These are phyloP conservation scores for Sphaerulina musiva DNA, from an alignment of 2,329 filamentous ascomycete species.

Conservation along the genomic window DNA sequence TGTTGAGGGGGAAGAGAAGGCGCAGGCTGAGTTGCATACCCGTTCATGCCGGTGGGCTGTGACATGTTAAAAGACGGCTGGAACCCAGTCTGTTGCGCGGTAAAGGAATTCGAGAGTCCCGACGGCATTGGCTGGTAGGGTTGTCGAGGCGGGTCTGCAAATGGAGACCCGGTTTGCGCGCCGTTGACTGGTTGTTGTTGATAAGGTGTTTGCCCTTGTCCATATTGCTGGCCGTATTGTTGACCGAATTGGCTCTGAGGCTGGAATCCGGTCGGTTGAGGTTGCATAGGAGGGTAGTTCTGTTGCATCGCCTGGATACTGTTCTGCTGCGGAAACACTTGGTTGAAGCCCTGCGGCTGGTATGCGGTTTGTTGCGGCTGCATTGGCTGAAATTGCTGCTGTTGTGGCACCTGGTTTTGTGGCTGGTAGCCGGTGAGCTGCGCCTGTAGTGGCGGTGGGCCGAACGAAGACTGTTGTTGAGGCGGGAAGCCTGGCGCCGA, in stretches of 20 bases:
- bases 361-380: slow-evolving; percentile 37
- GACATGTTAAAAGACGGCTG: slow-evolving; percentile 40
- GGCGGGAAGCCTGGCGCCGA: slow-evolving; percentile 68
- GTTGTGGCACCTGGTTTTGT: slow-evolving; percentile 27
- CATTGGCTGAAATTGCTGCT: slow-evolving; percentile 35
- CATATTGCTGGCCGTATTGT: slow-evolving; percentile 37
- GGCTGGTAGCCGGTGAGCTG: slow-evolving; percentile 70
- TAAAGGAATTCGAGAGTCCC: slow-evolving; percentile 33
- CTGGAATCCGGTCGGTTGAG: slow-evolving; percentile 55
- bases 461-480: slow-evolving; percentile 59
- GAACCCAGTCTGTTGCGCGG: slow-evolving; percentile 49
- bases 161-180: slow-evolving; percentile 44
- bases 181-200: slow-evolving; percentile 49
- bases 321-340: slow-evolving; percentile 34
- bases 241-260: slow-evolving; percentile 17
- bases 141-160: slow-evolving; percentile 50
- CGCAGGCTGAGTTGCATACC: slow-evolving; percentile 42
- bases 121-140: slow-evolving; percentile 35
- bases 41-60: slow-evolving; percentile 35
- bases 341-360: slow-evolving; percentile 36
- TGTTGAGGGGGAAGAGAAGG: slow-evolving; percentile 54
- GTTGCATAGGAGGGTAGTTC: slow-evolving; percentile 29
- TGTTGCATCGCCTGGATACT: slow-evolving; percentile 31
- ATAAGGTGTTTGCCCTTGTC: slow-evolving; percentile 30
- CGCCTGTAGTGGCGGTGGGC: slow-evolving; percentile 67